Conservation (phyloP, 257 asterid genomes). For the Solanum bukasovii region DNA sequence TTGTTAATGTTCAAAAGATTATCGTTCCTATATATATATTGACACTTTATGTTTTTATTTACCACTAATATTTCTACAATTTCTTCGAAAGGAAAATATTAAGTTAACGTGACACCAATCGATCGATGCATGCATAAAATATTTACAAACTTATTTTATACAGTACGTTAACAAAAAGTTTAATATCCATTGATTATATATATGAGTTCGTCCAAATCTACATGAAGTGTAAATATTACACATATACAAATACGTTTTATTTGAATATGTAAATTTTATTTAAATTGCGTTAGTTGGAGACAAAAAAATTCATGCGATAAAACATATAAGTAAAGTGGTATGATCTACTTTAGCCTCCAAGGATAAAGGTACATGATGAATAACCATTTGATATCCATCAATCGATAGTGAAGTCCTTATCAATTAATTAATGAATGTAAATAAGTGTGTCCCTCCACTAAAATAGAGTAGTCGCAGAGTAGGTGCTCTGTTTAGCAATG, state of each 20-base stretch:
- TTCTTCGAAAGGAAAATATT: background rate
- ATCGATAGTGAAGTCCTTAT: background rate
- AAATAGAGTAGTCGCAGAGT: background rate
- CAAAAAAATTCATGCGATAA: background rate
- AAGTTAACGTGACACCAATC: background rate
- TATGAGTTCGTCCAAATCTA: background rate
- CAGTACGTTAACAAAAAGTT: background rate
- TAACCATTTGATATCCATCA: background rate
- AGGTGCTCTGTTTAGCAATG: background rate
- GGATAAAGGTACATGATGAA: background rate
- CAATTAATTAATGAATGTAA: too few species aligned
- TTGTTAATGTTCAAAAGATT: background rate
- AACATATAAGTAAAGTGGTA: background rate
- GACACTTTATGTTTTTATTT: background rate
- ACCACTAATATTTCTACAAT: background rate
- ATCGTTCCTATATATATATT: background rate
- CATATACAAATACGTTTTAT: background rate
- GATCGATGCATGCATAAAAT: background rate
- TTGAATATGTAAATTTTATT: background rate
- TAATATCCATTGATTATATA: background rate
- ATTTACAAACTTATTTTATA: background rate
- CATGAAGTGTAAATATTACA: background rate
- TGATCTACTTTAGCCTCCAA: background rate
- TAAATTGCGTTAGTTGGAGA: background rate
- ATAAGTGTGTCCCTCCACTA: background rate